Conservation (phyloP, 2,329 filamentous ascomycete genomes). For the Fusarium goolgardi region DNA sequence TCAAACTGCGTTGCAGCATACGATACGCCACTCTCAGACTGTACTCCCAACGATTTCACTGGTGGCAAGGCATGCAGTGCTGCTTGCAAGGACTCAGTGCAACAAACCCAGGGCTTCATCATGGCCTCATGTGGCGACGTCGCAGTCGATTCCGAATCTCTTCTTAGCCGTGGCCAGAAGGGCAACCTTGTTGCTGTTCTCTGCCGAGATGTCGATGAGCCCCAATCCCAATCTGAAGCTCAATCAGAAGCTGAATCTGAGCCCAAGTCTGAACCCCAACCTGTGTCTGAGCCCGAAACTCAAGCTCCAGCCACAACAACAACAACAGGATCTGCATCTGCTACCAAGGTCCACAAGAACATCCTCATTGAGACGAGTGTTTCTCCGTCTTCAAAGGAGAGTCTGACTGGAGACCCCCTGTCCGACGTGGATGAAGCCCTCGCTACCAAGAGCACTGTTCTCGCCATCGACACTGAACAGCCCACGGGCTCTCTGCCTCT, state of each 20-base stretch:
- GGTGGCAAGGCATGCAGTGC: constrained; percentile 53
- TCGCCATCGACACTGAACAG: constrained; percentile 39
- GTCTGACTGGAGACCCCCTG: constrained; percentile 22
- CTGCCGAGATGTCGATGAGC: constrained; percentile 46
- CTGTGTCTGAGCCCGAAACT: constrained; percentile 17
- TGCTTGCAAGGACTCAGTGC: constrained; percentile 50
- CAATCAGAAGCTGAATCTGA: constrained; percentile 18
- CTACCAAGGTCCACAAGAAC: constrained; percentile 31
- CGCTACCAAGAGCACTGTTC: constrained; percentile 37
- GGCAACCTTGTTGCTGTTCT: constrained; percentile 54
- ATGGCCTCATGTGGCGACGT: constrained; percentile 46
- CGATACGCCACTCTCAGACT: constrained; percentile 55
- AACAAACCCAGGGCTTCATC: constrained; percentile 47
- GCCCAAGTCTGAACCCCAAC: constrained; percentile 13
- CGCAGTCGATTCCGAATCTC: constrained; percentile 44
- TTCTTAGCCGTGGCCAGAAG: constrained; percentile 53
- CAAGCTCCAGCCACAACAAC: constrained; percentile 13
- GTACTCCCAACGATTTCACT: constrained; percentile 53
- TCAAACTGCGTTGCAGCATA: constrained; percentile 57
- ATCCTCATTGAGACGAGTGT: constrained; percentile 30
- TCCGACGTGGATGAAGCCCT: constrained; percentile 36
- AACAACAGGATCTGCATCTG: constrained; percentile 2
- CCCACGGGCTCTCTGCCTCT: constrained; percentile 37
- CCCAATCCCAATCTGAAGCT: constrained; percentile 19
- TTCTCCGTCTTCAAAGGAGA: constrained; percentile 5